Evolutionary conservation across 208 protist genomes (phyloP), one percentile per base, ranked within the genome.

Genomic region (Wallacemonas sp.): DNA sequence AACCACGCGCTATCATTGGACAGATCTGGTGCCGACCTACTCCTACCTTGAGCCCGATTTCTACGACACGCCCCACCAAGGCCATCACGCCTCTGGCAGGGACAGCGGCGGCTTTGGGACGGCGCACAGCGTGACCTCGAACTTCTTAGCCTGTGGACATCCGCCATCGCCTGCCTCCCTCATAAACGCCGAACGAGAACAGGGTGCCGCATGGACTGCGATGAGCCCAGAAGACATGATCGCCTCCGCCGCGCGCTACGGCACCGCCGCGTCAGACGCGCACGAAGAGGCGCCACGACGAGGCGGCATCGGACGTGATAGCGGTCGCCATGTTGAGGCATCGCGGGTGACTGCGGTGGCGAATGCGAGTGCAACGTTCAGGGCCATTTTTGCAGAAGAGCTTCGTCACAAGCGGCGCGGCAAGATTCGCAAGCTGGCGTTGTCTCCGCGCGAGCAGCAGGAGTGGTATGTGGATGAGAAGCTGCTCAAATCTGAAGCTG

Each of bases 381-480:
- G 66, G 14, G 76, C 51, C 56, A 38, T 92, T 8, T 94, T 92
- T 72, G 69, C 75, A 0, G 53, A 66, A 15, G 89, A 95, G 65
- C 73, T 95, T 47, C 84, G 82, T 38, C 44, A 53, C 12, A 64
- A 67, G 15, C 88, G 89, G 2, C 56, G 66, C 22, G 63, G 69
- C 11, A 81, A 84, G 47, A 21, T 91, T 53, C 82, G 83, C 62
- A 91, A 91, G 70, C 71, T 89, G 44, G 85, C 89, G 5, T 38
- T 91, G 12, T 71, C 75, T 15, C 75, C 86, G 27, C 53, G 87
- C 39, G 72, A 88, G 58, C 78, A 73, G 53, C 83, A 93, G 71
- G 85, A 95, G 72, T 92, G 86, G 89, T 92, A 86, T 66, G 89
- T 95, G 70, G 86, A 95, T 47, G 81, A 88, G 62, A 91, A 90